A percentile compares a stretch with the other conserved stretches of the same genome.
These are phyloP conservation scores for Lasiosphaeriaceae sp. DNA, from an alignment of 495 filamentous ascomycete species.

Conservation along the genomic window DNA sequence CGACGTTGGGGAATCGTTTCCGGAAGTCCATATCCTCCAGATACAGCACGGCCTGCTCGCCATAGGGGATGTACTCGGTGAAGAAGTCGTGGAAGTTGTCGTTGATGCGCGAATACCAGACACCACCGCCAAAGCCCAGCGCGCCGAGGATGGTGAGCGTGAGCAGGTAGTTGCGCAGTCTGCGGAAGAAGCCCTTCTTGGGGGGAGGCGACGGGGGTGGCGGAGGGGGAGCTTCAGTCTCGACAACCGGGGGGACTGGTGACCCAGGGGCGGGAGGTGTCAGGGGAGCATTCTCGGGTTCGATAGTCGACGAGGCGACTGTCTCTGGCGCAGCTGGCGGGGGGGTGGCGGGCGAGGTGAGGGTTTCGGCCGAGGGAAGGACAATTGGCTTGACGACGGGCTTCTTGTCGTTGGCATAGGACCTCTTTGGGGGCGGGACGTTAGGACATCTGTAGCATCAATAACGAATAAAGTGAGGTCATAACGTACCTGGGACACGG, in stretches of 20 bases:
- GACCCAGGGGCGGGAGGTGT: slow-evolving; percentile 40
- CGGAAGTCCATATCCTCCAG: slow-evolving; percentile 95
- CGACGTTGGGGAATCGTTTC: slow-evolving; percentile 77
- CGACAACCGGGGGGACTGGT: slow-evolving; percentile 4
- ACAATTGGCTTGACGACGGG: slow-evolving; percentile 45
- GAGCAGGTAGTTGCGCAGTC: slow-evolving; percentile 60
- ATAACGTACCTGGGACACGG: slow-evolving; percentile 28
- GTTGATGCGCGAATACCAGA: slow-evolving; percentile 85
- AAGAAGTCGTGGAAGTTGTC: slow-evolving; percentile 99
- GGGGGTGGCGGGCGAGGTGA: slow-evolving; percentile 46
- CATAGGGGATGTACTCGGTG: slow-evolving; percentile 93
- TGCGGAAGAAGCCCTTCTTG: slow-evolving; percentile 69
- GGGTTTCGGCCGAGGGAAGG: slow-evolving; percentile 56
- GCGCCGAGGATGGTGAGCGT: slow-evolving; percentile 68
- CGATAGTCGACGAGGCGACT: slow-evolving; percentile 49
- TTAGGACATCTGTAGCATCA: slow-evolving; percentile 1
- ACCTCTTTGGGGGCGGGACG: slow-evolving; percentile 42
- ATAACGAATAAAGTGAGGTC: slow-evolving; percentile 13
- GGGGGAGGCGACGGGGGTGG: slow-evolving; percentile 46
- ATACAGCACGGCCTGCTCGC: slow-evolving; percentile 93
- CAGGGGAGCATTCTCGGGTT: slow-evolving; percentile 58
- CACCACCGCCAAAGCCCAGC: slow-evolving; percentile 77
- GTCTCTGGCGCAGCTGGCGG: slow-evolving; percentile 41
- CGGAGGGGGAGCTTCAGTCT: slow-evolving; percentile 50
- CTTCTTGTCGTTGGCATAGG: slow-evolving; percentile 56